Base-by-base conservation (phyloP, 805 yeast species). In the Lipomyces japonicus region DNA sequence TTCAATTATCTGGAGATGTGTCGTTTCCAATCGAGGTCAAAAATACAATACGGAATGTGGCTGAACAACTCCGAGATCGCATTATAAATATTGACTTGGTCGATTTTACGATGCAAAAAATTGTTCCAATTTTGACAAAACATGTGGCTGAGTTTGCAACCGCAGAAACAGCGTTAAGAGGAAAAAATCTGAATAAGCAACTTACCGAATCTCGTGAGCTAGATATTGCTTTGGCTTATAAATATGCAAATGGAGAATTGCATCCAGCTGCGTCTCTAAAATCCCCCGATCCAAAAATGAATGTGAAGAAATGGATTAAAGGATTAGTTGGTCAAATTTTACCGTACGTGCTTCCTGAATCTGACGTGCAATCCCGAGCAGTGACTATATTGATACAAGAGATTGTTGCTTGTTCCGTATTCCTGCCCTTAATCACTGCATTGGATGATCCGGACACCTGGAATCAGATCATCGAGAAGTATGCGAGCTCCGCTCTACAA, bases 371-470 rank as follows among this genome's bases (percentile, higher is more conserved):
- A 2, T 80, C 84, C 7, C 71, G 71, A 0, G 71, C 81, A 2
- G 80, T 79, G 0, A 50, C 57, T 0, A 64, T 75, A 0, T 67
- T 90, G 7, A 60, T 83, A 0, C 70, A 81, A 34, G 96, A 90
- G 59, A 71, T 90, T 4, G 46, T 87, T 2, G 64, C 86, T 0
- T 71, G 79, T 22, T 75, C 78, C 47, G 78, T 88, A 0, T 54
- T 87, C 9, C 63, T 65, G 21, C 86, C 88, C 0, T 45, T 77
- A 0, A 49, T 72, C 3, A 63, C 69, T 4, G 76, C 83, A 68
- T 59, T 84, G 1, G 68, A 82, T 0, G 90, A 84, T 42, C 79
- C 91, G 0, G 95, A 88, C 63, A 84, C 79, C 52, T 84, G 84
- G 78, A 90, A 90, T 63, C 77, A 79, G 48, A 61, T 74, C 36